Base-by-base conservation (phyloP, 306 rosid genomes). In the Dryas drummondii region DNA sequence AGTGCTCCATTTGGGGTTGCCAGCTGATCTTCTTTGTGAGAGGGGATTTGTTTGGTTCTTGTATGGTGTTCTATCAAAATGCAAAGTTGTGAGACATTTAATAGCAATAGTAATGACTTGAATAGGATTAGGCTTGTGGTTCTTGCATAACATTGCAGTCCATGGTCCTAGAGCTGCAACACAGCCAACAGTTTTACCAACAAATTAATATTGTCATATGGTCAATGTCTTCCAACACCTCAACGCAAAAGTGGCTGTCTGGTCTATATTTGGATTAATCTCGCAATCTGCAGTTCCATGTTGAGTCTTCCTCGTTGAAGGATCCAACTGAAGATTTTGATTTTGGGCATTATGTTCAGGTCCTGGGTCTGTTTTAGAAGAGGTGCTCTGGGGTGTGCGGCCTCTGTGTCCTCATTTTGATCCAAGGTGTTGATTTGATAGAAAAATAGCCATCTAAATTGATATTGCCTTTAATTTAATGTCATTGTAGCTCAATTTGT, bases 311-410 rank as follows among this genome's bases (percentile, higher is more conserved):
- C 14, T 14, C 11, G 8, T 52, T 12, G 6, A 52, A 52, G 15
- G 17, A 14, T 52, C 16, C 55, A 14, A 16, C 56, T 12, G 56
- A 52, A 14, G 8, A 13, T 52, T 2, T 51, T 52, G 19, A 52
- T 52, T 52, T 46, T 52, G 12, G 14, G 56, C 56, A 52, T 11
- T 52, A 52, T 52, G 56, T 49, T 48, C 72, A 68, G 57, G 72
- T 6, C 48, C 14, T 6, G 6, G 16, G 6, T 67, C 9, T 13
- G 26, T 49, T 13, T 52, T 49, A 12, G 13, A 17, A 6, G 57
- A 49, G 12, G 12, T 26, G 6, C 19, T 47, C 71, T 66, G 10
- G n/a, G 57, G 7, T n/a, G 32, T 67, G 72, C 37, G 37, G 37
- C 19, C 45, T 13, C 51, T 49, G 51, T 7, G 17, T 49, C 51